Conservation (phyloP, 2,329 filamentous ascomycete species). For the Cladosporium cucumerinum region DNA sequence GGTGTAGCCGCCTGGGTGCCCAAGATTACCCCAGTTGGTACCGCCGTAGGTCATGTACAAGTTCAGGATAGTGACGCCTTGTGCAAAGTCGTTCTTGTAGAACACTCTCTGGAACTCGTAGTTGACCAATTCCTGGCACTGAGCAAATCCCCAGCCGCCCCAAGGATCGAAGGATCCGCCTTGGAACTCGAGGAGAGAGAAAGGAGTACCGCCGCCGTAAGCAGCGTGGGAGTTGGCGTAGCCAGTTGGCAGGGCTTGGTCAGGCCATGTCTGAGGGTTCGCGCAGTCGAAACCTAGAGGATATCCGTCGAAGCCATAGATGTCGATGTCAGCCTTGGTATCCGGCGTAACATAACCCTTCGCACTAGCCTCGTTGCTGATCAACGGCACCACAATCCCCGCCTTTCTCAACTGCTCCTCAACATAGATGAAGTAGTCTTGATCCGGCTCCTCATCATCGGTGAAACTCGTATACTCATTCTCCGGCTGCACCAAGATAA, state of each 20-base stretch:
- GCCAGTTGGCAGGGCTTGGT: conserved; percentile 53
- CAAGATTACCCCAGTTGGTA: conserved; percentile 71
- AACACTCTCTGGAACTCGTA: conserved; percentile 75
- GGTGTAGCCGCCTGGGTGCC: conserved; percentile 59
- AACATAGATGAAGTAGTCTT: conserved; percentile 67
- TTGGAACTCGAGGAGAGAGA: conserved; percentile 57
- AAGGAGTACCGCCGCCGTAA: conserved; percentile 64
- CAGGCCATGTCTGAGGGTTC: conserved; percentile 61
- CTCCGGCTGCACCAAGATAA: conserved; percentile 76
- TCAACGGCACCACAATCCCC: conserved; percentile 48
- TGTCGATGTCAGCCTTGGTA: conserved; percentile 53
- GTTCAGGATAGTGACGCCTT: conserved; percentile 34
- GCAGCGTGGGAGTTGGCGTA: conserved; percentile 54
- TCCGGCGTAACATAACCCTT: conserved; percentile 63
- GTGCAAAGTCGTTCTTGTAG: conserved; percentile 34
- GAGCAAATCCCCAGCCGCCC: conserved; percentile 65
- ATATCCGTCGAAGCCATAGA: conserved; percentile 64
- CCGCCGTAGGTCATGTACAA: conserved; percentile 74
- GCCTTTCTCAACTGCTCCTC: conserved; percentile 64
- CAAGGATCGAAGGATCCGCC: conserved; percentile 64
- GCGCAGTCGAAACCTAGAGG: conserved; percentile 58
- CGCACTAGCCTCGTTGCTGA: conserved; percentile 68
- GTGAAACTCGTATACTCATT: conserved; percentile 67
- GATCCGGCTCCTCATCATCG: conserved; percentile 56
- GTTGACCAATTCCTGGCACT: conserved; percentile 64